Evolutionary conservation across 2,329 filamentous ascomycete genomes (phyloP).

Genomic region (Diaporthe amygdali): DNA sequence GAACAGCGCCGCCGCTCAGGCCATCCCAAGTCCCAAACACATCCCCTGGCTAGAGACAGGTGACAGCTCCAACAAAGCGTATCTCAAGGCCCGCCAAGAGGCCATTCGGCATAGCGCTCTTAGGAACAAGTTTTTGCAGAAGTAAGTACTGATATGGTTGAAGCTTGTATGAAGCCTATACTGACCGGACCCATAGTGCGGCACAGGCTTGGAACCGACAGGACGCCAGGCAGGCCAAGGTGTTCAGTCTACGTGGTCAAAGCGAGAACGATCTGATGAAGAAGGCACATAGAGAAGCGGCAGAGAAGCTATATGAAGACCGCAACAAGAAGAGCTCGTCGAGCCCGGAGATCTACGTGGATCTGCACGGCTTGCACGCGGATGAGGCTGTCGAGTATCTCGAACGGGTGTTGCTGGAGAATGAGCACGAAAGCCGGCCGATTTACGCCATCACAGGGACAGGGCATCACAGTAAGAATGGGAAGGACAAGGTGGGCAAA

Average conservation of each 20-base stretch:
- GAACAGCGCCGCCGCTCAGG: slow-evolving; percentile 79
- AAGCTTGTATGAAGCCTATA: no score
- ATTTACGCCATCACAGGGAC: slow-evolving; percentile 97
- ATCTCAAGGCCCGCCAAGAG: slow-evolving; percentile 92
- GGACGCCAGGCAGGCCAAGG: slow-evolving; percentile 94
- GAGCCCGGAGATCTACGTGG: slow-evolving; percentile 83
- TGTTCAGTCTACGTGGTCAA: slow-evolving; percentile 89
- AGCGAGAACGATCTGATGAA: slow-evolving; percentile 98
- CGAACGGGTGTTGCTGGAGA: slow-evolving; percentile 84
- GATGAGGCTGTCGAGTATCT: slow-evolving; percentile 97
- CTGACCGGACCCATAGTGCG: slow-evolving; percentile 60
- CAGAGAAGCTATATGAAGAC: slow-evolving; percentile 89
- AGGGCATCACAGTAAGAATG: slow-evolving; percentile 97
- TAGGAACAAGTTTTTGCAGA: slow-evolving; percentile 96
- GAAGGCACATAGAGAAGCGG: slow-evolving; percentile 94
- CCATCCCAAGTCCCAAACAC: slow-evolving; percentile 86
- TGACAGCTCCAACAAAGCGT: slow-evolving; percentile 87
- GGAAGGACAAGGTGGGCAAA: slow-evolving; percentile 98
- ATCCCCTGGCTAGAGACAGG: slow-evolving; percentile 98
- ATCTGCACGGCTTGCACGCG: slow-evolving; percentile 97
- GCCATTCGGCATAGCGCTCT: slow-evolving; percentile 97
- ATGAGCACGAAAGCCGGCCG: slow-evolving; percentile 73
- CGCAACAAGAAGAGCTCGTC: slow-evolving; percentile 74
- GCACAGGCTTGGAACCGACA: slow-evolving; percentile 99
- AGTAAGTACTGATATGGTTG: slow-evolving; percentile 54